A percentile compares a stretch with the other conserved stretches of the same genome.
Conservation (phyloP, 2,329 filamentous ascomycete species). For the Ascochyta rabiei region DNA sequence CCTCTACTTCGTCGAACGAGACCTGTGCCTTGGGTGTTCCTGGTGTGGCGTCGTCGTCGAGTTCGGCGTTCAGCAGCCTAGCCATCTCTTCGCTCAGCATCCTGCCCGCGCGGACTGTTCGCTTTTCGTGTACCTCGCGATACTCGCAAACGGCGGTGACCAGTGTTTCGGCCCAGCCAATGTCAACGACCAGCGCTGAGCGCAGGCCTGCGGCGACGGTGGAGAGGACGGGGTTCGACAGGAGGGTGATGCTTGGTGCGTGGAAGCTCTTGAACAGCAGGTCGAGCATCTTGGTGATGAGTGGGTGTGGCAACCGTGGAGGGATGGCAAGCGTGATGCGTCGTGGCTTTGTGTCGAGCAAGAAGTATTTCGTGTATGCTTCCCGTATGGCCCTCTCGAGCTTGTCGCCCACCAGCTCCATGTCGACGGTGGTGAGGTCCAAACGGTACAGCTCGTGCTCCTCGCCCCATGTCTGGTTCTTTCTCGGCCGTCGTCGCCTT, state of each 20-base stretch:
- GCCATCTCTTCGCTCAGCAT: conserved; percentile 73
- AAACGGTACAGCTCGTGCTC: conserved; percentile 78
- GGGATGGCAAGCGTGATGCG: conserved; percentile 78
- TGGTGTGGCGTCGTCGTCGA: conserved; percentile 33
- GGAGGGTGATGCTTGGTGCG: conserved; percentile 77
- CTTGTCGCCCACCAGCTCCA: conserved; percentile 83
- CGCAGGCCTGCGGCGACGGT: conserved; percentile 81
- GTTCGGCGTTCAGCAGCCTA: conserved; percentile 62
- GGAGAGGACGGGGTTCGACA: conserved; percentile 77
- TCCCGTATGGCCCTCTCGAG: conserved; percentile 83
- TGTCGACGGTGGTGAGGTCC: conserved; percentile 74
- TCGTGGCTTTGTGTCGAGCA: conserved; percentile 75
- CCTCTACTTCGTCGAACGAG: conserved; percentile 79
- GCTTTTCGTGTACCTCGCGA: conserved; percentile 73
- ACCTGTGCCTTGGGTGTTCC: conserved; percentile 36
- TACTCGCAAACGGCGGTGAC: conserved; percentile 91
- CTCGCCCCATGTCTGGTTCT: conserved; percentile 64
- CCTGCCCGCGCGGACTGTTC: conserved; percentile 77
- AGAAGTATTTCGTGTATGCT: conserved; percentile 76
- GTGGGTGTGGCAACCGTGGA: conserved; percentile 74
- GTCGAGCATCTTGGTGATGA: conserved; percentile 77
- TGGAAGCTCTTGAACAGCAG: conserved; percentile 83
- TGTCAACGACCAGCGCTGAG: conserved; percentile 83
- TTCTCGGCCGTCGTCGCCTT: conserved; percentile 56
- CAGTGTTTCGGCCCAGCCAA: conserved; percentile 90